Conservation (phyloP, 192 early-diverging fungal species). For the Umbelopsis vinacea region DNA sequence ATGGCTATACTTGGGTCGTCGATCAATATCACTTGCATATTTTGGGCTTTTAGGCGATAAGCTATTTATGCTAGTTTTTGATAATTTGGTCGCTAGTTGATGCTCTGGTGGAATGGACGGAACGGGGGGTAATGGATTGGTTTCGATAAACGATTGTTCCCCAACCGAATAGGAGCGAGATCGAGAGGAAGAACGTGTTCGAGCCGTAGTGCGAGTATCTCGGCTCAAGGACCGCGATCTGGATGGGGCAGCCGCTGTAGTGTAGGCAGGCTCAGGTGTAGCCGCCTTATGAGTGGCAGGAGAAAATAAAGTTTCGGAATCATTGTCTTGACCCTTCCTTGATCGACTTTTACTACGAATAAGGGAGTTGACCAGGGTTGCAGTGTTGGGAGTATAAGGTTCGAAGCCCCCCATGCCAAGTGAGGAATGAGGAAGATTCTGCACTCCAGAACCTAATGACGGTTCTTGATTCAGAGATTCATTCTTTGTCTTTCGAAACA, state of each 20-base stretch:
- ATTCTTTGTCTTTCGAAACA: conserved; percentile 13
- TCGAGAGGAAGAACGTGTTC: conserved; percentile 13
- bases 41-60: neutral
- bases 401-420: neutral
- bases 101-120: conserved; percentile 27
- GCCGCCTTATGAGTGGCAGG: neutral
- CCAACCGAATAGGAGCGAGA: conserved; percentile 15
- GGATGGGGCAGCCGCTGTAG: neutral
- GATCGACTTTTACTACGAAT: conserved; percentile 6
- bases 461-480: neutral
- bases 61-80: neutral
- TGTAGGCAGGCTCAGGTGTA: neutral
- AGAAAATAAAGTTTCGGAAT: neutral
- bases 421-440: conserved; percentile 12
- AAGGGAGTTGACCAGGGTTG: neutral
- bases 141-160: neutral
- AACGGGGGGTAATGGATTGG: neutral
- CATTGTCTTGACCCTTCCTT: neutral
- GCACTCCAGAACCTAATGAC: neutral
- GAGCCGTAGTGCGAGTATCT: conserved; percentile 12
- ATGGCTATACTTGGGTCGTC: conserved; percentile 21
- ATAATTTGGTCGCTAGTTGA: conserved; percentile 2
- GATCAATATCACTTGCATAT: neutral
- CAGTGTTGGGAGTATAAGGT: conserved; percentile 18
- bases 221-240: neutral